A percentile compares a stretch with the other conserved stretches of the same genome.
Evolutionary conservation across 768 basidiomycete species (phyloP).

Genomic region (Macrocybe gigantea): DNA sequence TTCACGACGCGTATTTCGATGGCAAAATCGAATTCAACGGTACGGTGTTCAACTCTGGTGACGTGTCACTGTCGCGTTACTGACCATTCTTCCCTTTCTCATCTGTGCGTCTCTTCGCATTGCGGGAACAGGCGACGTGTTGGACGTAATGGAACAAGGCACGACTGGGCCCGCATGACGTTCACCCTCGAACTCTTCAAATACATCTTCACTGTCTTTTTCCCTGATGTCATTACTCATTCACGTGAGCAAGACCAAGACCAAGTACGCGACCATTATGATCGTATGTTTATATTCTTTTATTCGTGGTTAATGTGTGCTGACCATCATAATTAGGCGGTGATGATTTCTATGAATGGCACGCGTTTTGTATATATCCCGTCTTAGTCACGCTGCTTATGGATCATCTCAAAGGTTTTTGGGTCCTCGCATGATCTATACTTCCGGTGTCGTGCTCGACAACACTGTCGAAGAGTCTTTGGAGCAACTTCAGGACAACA

Average conservation of each 20-base stretch:
- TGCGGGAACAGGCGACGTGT: constrained; percentile 66
- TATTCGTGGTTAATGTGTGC: constrained; percentile 3
- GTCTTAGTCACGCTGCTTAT: neutral
- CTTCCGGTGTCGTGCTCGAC: constrained; percentile 81
- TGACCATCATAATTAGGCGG: constrained; percentile 46
- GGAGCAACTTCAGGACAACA: constrained; percentile 97
- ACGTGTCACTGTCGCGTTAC: too few species aligned
- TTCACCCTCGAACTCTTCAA: constrained; percentile 91
- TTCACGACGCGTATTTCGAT: constrained; percentile 97
- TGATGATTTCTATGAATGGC: constrained; percentile 95
- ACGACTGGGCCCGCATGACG: constrained; percentile 91
- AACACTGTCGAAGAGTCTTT: constrained; percentile 72
- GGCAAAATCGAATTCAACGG: constrained; percentile 96
- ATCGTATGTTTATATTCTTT: constrained; percentile 47
- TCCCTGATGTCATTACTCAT: constrained; percentile 94
- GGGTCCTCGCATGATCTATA: constrained; percentile 96
- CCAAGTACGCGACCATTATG: constrained; percentile 94
- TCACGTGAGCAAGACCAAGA: constrained; percentile 90
- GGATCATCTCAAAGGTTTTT: constrained; percentile 59
- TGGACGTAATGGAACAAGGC: constrained; percentile 93
- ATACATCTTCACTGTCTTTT: constrained; percentile 81
- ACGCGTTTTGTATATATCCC: constrained; percentile 1
- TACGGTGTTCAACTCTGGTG: constrained; percentile 19
- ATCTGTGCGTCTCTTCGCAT: constrained; percentile 1
- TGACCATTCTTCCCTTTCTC: constrained; percentile 6